These are phyloP conservation scores for Daldinia caldariorum DNA, from an alignment of 495 filamentous ascomycete genomes.

Conservation along the genomic window DNA sequence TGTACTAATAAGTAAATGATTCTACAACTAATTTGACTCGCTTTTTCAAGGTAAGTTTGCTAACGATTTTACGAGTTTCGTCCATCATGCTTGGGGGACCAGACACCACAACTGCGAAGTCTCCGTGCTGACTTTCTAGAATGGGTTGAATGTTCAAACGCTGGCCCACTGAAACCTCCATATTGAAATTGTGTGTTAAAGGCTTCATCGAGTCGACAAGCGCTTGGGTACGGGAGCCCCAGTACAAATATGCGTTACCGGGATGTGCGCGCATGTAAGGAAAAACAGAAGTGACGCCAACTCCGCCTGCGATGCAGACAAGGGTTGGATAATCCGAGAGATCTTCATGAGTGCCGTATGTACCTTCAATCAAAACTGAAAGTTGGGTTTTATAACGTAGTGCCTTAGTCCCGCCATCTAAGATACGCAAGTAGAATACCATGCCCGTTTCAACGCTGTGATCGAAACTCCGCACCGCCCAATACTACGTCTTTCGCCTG, in stretches of 20 bases:
- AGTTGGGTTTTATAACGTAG: slow-evolving; percentile 13
- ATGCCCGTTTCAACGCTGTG: slow-evolving; percentile 11
- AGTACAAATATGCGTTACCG: slow-evolving; percentile 32
- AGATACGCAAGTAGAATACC: slow-evolving; percentile 14
- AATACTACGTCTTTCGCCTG: background rate
- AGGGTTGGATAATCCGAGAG: slow-evolving; percentile 28
- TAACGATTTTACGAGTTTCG: slow-evolving; percentile 24
- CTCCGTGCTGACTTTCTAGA: slow-evolving; percentile 19
- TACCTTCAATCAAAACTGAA: slow-evolving; percentile 33
- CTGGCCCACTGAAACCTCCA: slow-evolving; percentile 21
- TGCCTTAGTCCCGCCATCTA: slow-evolving; percentile 11
- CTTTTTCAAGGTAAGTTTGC: background rate
- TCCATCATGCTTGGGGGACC: slow-evolving; percentile 46
- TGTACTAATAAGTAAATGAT: slow-evolving; percentile 9
- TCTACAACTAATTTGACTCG: slow-evolving; percentile 9
- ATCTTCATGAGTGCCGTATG: slow-evolving; percentile 29
- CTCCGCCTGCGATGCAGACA: slow-evolving; percentile 44
- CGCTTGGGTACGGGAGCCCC: slow-evolving; percentile 23
- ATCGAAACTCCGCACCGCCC: background rate
- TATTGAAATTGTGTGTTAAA: slow-evolving; percentile 20
- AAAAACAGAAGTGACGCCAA: slow-evolving; percentile 41
- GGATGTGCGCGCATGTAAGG: slow-evolving; percentile 28
- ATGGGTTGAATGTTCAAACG: slow-evolving; percentile 28
- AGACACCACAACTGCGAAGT: slow-evolving; percentile 41
- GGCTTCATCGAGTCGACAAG: slow-evolving; percentile 30